phyloP scores from a whole-genome alignment of 75 land plant species.

The Sequoiadendron giganteum region DNA sequence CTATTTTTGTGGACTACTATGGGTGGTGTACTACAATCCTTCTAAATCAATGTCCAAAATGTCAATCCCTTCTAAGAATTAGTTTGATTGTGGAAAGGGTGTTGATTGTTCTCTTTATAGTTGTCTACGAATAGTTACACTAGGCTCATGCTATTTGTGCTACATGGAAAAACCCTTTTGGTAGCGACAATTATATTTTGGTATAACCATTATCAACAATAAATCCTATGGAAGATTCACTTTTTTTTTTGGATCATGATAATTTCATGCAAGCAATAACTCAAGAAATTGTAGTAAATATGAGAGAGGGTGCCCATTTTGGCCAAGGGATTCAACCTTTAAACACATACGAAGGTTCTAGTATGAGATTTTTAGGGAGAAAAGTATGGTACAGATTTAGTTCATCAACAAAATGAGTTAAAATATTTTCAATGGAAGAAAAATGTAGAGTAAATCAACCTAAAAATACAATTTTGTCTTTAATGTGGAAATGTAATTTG shows the following conservation, averaged over 20 bases:
- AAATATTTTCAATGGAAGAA: no score
- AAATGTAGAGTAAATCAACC: no score
- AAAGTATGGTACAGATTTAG: constrained; percentile 8
- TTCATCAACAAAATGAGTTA: background rate
- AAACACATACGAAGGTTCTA: background rate
- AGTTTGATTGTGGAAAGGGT: background rate
- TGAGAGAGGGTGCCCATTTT: background rate
- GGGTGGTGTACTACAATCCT: background rate
- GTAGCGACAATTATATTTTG: background rate
- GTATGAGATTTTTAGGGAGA: background rate
- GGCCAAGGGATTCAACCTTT: background rate
- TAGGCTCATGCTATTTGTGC: background rate
- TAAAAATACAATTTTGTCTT: no score
- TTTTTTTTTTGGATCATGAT: background rate
- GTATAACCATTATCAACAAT: background rate
- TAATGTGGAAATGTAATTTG: no score
- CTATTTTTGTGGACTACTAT: background rate
- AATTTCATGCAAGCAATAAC: background rate
- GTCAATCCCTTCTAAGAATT: background rate
- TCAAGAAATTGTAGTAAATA: background rate
- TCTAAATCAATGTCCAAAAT: background rate
- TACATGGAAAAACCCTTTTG: background rate
- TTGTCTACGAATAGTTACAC: background rate
- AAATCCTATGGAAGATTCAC: background rate
- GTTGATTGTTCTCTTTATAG: background rate